These are phyloP conservation scores for Athelia psychrophila DNA, from an alignment of 1,284 basidiomycete species.

Conservation along the genomic window DNA sequence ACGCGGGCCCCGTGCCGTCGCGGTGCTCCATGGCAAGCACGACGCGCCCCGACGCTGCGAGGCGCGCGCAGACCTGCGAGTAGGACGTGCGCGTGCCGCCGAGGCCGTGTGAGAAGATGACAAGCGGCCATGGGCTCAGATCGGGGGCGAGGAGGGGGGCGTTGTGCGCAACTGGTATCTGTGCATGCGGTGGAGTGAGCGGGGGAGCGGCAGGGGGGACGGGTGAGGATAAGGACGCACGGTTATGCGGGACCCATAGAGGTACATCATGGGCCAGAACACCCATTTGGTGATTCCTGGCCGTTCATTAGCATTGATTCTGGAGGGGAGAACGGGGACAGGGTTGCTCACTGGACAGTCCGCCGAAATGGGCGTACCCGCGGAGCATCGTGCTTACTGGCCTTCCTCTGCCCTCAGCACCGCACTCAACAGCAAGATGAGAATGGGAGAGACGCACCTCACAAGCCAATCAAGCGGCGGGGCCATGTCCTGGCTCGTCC, in stretches of 20 bases:
- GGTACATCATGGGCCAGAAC: constrained; percentile 46
- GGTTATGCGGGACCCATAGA: constrained; percentile 45
- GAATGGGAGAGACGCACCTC: constrained; percentile 46
- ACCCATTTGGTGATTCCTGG: constrained; percentile 40
- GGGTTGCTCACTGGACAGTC: constrained; percentile 17
- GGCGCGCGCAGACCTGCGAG: constrained; percentile 66
- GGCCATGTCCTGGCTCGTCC: constrained; percentile 9
- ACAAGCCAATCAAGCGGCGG: constrained; percentile 45
- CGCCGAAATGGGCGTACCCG: constrained; percentile 43
- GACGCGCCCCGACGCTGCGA: constrained; percentile 74
- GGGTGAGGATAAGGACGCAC: constrained; percentile 27
- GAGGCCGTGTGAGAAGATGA: constrained; percentile 81
- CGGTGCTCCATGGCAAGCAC: constrained; percentile 78
- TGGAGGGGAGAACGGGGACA: neutral
- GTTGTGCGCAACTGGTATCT: constrained; percentile 59
- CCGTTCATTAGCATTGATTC: too few species aligned
- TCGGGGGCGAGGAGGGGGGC: constrained; percentile 47
- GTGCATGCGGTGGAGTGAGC: neutral
- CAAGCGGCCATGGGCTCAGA: constrained; percentile 57
- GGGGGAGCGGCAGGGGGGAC: neutral
- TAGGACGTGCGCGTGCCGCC: constrained; percentile 74
- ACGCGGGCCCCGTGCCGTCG: constrained; percentile 66
- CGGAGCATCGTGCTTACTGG: constrained; percentile 39
- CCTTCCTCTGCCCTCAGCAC: constrained; percentile 19
- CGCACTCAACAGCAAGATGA: neutral